Evolutionary conservation across 257 asterid genomes (phyloP).

Genomic region (Solanum rostratum): DNA sequence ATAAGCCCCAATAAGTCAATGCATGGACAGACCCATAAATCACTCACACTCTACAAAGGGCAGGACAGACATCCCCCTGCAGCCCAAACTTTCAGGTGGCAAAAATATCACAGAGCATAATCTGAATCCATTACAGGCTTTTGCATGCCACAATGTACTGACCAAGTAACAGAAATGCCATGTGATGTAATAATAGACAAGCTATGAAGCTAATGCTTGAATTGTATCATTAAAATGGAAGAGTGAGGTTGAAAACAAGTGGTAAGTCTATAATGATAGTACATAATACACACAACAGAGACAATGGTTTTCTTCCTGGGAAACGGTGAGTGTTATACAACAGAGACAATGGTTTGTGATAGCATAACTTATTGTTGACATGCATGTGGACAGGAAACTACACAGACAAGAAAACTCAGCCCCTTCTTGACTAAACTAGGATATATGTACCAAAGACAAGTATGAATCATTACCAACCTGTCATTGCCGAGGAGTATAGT

Average conservation of each 20-base stretch:
- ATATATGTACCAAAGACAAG: neutral
- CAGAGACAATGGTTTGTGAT: neutral
- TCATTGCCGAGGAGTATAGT: slow-evolving; percentile 43
- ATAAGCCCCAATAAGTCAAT: neutral
- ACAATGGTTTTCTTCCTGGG: neutral
- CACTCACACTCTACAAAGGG: neutral
- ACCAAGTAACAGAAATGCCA: neutral
- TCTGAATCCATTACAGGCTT: neutral
- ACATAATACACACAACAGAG: neutral
- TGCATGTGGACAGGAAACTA: neutral
- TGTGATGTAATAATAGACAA: neutral
- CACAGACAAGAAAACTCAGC: neutral
- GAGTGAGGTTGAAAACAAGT: neutral
- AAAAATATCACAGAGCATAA: neutral
- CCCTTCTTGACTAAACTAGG: neutral
- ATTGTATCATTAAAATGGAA: neutral
- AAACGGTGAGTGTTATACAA: neutral
- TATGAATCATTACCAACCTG: slow-evolving; percentile 31
- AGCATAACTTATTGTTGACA: neutral
- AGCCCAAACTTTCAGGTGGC: neutral
- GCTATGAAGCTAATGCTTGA: neutral
- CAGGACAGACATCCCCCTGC: neutral
- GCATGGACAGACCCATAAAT: neutral
- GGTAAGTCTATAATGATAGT: neutral
- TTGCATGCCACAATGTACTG: neutral